Percentiles rank a stretch among this genome's conserved stretches.
Evolutionary conservation across 805 yeast species (phyloP).

Genomic region (Suhomyces sp.): DNA sequence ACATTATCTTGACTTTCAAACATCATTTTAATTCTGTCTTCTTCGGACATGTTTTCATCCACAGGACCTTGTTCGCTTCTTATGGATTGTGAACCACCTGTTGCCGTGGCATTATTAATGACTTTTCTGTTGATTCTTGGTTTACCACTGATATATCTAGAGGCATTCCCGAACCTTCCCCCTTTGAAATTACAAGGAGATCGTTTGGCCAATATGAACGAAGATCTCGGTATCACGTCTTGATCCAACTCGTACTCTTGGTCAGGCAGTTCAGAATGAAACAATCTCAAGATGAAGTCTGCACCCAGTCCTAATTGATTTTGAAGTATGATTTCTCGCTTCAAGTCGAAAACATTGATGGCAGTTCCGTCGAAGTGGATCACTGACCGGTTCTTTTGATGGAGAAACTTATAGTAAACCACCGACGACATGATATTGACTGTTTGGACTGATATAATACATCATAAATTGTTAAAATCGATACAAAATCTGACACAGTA

Average conservation of each 20-base stretch:
- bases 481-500: no score
- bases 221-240: constrained; percentile 85
- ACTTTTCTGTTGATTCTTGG: constrained; percentile 49
- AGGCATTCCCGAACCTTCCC: constrained; percentile 43
- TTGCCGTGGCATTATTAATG: constrained; percentile 30
- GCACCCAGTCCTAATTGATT: constrained; percentile 81
- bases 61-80: constrained; percentile 18
- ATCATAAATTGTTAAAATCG: no score
- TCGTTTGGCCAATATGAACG: constrained; percentile 77
- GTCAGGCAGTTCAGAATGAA: constrained; percentile 55
- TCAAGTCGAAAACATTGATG: constrained; percentile 88
- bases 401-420: constrained; percentile 80
- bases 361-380: constrained; percentile 96
- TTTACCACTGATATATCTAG: constrained; percentile 70
- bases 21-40: constrained; percentile 86
- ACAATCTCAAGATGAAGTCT: constrained; percentile 75
- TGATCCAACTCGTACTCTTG: constrained; percentile 85
- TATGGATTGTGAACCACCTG: constrained; percentile 14
- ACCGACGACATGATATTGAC: constrained; percentile 84
- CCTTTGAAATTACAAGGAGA: constrained; percentile 59
- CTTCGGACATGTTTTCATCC: constrained; percentile 62
- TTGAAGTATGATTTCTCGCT: constrained; percentile 80
- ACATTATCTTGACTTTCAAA: constrained; percentile 90
- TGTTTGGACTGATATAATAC: no score
- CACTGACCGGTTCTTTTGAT: constrained; percentile 77